Percentiles rank a stretch among this genome's conserved stretches.
phyloP scores from a whole-genome alignment of 1,139 yeast genomes.

The Magnusiomyces suaveolens region DNA sequence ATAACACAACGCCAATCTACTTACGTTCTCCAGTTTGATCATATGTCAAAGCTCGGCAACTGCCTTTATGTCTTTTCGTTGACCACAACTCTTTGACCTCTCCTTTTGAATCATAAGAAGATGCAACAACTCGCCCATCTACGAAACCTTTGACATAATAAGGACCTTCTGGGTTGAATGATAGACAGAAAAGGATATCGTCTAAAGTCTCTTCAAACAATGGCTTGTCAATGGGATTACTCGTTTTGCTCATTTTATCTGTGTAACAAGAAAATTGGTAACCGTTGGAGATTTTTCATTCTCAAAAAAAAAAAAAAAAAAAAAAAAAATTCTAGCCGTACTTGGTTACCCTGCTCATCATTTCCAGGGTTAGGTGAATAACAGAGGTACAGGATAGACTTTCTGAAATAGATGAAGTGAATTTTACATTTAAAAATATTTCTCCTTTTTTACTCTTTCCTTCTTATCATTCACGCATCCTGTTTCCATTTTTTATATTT shows the following conservation, averaged over 20 bases:
- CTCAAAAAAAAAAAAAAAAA: not conserved
- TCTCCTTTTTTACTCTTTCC: not conserved
- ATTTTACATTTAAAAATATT: too few relatives aligned
- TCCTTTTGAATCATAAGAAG: conserved; percentile 33
- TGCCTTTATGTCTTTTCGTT: conserved; percentile 83
- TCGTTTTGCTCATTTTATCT: not conserved
- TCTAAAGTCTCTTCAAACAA: conserved; percentile 23
- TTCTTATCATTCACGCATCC: not conserved
- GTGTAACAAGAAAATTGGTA: too few relatives aligned
- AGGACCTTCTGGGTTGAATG: conserved; percentile 69
- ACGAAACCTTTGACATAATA: conserved; percentile 63
- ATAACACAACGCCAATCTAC: conserved; percentile 8
- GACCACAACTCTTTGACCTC: conserved; percentile 50
- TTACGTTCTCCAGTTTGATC: conserved; percentile 51
- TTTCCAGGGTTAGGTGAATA: not conserved
- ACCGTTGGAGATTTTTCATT: too few relatives aligned
- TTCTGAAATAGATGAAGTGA: not conserved
- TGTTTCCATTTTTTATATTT: not conserved
- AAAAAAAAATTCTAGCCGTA: not conserved
- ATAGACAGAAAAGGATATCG: conserved; percentile 63
- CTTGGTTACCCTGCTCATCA: not conserved
- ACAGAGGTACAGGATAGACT: not conserved
- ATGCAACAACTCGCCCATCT: conserved; percentile 56
- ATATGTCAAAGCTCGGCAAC: conserved; percentile 67
- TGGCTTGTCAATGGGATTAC: not conserved